Percentiles rank a stretch among this genome's conserved stretches.
phyloP scores from a whole-genome alignment of 1,284 basidiomycete genomes.

The Ganoderma meredithae region DNA sequence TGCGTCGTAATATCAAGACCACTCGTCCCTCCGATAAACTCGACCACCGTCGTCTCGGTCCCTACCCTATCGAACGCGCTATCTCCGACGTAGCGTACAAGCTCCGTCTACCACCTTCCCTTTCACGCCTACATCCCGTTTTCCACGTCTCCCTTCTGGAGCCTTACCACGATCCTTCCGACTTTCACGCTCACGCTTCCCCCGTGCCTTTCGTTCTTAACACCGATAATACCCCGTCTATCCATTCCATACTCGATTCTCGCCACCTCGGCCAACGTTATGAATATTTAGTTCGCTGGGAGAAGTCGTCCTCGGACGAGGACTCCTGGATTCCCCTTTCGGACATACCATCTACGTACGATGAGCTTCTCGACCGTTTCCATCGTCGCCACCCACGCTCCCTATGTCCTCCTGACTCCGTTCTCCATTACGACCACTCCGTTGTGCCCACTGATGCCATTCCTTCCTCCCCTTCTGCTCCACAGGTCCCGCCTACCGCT shows the following conservation, averaged over 20 bases:
- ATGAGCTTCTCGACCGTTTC: conserved; percentile 43
- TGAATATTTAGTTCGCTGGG: conserved; percentile 44
- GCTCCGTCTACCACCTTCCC: conserved; percentile 44
- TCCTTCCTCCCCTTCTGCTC: background rate
- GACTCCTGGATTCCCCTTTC: conserved; percentile 43
- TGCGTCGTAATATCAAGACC: conserved; percentile 45
- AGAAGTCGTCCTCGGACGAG: conserved; percentile 33
- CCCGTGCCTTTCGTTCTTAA: conserved; percentile 34
- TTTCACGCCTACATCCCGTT: conserved; percentile 46
- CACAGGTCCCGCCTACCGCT: background rate
- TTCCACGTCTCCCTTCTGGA: conserved; percentile 52
- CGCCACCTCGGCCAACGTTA: conserved; percentile 41
- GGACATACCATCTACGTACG: conserved; percentile 40
- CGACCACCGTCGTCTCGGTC: conserved; percentile 46
- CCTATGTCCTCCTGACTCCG: conserved; percentile 9
- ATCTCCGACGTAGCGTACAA: conserved; percentile 37
- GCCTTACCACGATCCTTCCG: conserved; percentile 41
- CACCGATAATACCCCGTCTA: conserved; percentile 22
- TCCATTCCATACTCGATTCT: conserved; percentile 36
- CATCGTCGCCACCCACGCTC: conserved; percentile 44
- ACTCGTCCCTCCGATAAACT: conserved; percentile 50
- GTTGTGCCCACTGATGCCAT: background rate
- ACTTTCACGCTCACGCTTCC: conserved; percentile 34
- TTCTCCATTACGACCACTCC: background rate
- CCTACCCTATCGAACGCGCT: conserved; percentile 42